Conservation (phyloP, 495 filamentous ascomycete genomes). For the Aspergillus panamensis region DNA sequence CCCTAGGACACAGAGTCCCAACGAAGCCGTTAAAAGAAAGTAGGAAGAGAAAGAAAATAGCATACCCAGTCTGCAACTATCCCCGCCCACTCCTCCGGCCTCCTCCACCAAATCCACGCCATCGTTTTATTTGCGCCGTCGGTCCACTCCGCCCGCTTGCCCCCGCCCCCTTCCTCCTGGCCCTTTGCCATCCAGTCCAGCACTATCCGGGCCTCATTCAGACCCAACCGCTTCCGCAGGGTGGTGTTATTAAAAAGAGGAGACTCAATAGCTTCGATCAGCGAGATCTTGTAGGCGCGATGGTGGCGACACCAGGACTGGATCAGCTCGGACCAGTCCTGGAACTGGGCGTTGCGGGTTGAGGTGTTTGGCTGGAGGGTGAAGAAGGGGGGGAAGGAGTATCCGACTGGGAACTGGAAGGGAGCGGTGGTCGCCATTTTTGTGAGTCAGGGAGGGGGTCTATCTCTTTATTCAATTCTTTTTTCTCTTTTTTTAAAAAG, state of each 20-base stretch:
- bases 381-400: slow-evolving; percentile 44
- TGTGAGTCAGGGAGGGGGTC: background rate
- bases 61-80: slow-evolving; percentile 57
- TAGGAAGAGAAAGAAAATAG: slow-evolving; percentile 19
- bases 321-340: slow-evolving; percentile 82
- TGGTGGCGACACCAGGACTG: slow-evolving; percentile 78
- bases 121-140: slow-evolving; percentile 38
- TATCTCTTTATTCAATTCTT: background rate
- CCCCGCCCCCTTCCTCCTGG: slow-evolving; percentile 56
- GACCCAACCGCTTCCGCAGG: slow-evolving; percentile 53
- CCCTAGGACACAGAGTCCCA: background rate
- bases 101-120: slow-evolving; percentile 68
- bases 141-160: slow-evolving; percentile 64
- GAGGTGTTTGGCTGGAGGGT: slow-evolving; percentile 68
- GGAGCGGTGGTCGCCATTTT: background rate
- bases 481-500: background rate
- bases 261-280: slow-evolving; percentile 56
- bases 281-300: slow-evolving; percentile 64
- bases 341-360: slow-evolving; percentile 72
- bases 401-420: slow-evolving; percentile 9
- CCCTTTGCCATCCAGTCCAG: slow-evolving; percentile 68
- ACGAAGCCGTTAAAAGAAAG: background rate
- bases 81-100: slow-evolving; percentile 71
- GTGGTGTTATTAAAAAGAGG: slow-evolving; percentile 56
- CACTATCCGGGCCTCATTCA: slow-evolving; percentile 62